phyloP scores from a whole-genome alignment of 352 stramenopile genomes.

The Pythium sp. region DNA sequence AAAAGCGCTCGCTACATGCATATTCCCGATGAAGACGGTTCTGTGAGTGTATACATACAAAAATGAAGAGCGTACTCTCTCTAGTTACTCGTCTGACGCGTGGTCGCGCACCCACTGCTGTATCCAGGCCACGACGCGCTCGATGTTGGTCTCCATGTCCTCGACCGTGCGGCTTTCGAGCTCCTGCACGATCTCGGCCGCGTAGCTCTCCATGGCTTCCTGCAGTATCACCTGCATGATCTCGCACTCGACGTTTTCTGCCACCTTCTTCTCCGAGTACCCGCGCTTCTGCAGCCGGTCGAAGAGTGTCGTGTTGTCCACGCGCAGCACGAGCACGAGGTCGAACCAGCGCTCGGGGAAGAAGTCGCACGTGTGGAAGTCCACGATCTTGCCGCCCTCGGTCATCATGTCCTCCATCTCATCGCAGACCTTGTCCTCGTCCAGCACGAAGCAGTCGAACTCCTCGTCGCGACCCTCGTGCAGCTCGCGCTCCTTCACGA shows the following conservation, averaged over 20 bases:
- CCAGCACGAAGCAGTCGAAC: conserved; percentile 95
- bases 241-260: conserved; percentile 97
- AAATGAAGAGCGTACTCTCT: background rate
- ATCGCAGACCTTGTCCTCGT: conserved; percentile 97
- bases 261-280: conserved; percentile 95
- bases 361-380: conserved; percentile 98
- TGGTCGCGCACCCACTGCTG: conserved; percentile 89
- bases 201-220: conserved; percentile 94
- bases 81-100: conserved; percentile 18
- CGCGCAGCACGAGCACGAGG: conserved; percentile 89
- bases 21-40: background rate
- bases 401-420: conserved; percentile 91
- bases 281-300: conserved; percentile 84
- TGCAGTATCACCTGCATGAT: conserved; percentile 99
- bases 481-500: conserved; percentile 84
- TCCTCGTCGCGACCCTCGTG: conserved; percentile 90
- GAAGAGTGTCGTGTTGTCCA: conserved; percentile 92
- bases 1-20: background rate
- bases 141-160: conserved; percentile 95
- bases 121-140: conserved; percentile 90
- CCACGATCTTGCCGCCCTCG: conserved; percentile 90
- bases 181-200: conserved; percentile 94
- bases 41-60: background rate
- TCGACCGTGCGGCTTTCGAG: conserved; percentile 93
- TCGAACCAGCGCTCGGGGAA: conserved; percentile 98